A percentile compares a stretch with the other conserved stretches of the same genome.
phyloP scores from a whole-genome alignment of 2,329 filamentous ascomycete genomes.

The Diplodia seriata region DNA sequence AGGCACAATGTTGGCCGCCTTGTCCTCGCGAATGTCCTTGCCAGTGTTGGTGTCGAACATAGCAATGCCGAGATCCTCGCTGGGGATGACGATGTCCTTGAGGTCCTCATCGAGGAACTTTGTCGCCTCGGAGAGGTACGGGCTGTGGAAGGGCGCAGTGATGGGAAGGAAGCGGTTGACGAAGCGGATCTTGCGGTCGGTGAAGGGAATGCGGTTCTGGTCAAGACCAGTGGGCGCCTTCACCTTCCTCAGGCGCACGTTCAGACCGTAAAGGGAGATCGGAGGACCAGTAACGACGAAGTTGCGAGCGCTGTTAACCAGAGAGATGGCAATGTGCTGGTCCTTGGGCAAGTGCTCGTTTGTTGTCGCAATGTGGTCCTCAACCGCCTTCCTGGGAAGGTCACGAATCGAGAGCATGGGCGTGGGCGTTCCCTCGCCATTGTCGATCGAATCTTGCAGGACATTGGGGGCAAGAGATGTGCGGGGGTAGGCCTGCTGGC shows the following conservation, averaged over 20 bases:
- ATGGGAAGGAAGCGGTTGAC: conserved; percentile 97
- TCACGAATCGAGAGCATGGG: conserved; percentile 99
- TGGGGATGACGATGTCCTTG: conserved; percentile 78
- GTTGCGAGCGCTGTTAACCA: conserved; percentile 96
- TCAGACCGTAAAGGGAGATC: conserved; percentile 94
- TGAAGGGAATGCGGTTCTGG: conserved; percentile 92
- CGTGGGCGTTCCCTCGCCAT: conserved; percentile 93
- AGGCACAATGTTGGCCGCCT: conserved; percentile 79
- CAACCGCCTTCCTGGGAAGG: conserved; percentile 83
- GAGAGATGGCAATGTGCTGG: conserved; percentile 91
- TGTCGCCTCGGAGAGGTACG: conserved; percentile 84
- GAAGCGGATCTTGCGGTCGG: conserved; percentile 94
- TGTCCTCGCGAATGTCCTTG: conserved; percentile 76
- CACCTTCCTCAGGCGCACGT: conserved; percentile 92
- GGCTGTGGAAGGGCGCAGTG: conserved; percentile 97
- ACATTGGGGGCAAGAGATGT: conserved; percentile 91
- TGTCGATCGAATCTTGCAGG: conserved; percentile 89
- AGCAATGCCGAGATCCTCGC: conserved; percentile 76
- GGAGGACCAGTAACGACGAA: conserved; percentile 96
- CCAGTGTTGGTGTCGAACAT: conserved; percentile 92
- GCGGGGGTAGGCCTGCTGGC: conserved; percentile 94
- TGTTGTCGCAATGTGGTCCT: conserved; percentile 95
- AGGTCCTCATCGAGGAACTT: conserved; percentile 86
- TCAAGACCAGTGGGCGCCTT: conserved; percentile 98
- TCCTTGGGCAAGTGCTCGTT: conserved; percentile 95